phyloP scores from a whole-genome alignment of 1,284 basidiomycete species.

The Rhodofomes roseus region DNA sequence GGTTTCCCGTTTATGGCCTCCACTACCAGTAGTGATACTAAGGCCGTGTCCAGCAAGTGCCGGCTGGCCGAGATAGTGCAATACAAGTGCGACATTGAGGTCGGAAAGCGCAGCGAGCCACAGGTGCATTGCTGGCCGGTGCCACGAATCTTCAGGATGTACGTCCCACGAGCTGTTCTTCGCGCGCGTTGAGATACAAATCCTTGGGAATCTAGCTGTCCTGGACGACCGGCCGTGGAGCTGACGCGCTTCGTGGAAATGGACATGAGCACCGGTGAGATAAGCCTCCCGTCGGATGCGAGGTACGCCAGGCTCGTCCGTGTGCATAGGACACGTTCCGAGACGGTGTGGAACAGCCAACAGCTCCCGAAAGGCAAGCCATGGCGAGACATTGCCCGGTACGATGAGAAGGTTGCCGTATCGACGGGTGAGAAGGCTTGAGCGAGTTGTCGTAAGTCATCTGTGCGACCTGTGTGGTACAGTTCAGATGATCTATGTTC shows the following conservation, averaged over 20 bases:
- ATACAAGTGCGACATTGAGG: conserved; percentile 51
- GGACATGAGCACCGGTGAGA: conserved; percentile 57
- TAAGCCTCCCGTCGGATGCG: conserved; percentile 47
- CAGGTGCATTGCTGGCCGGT: conserved; percentile 63
- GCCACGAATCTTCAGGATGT: conserved; percentile 70
- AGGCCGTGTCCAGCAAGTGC: conserved; percentile 34
- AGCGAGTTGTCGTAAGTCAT: background rate
- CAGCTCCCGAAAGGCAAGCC: conserved; percentile 43
- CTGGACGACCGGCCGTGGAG: conserved; percentile 60
- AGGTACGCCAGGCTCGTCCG: conserved; percentile 31
- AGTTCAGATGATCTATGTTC: background rate
- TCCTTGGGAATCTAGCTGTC: conserved; percentile 46
- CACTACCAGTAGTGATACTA: background rate
- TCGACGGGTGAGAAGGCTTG: background rate
- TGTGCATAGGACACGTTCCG: background rate
- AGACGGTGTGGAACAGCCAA: conserved; percentile 27
- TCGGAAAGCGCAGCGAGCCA: conserved; percentile 24
- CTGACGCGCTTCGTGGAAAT: conserved; percentile 59
- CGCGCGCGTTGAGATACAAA: background rate
- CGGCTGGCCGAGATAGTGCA: conserved; percentile 69
- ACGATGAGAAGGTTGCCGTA: conserved; percentile 11
- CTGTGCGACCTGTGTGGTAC: background rate
- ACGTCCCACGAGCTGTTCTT: conserved; percentile 25
- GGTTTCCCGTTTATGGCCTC: conserved; percentile 5
- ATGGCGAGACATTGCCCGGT: conserved; percentile 45